Evolutionary conservation across 257 asterid species (phyloP).

Genomic region (Voacanga thouarsii): DNA sequence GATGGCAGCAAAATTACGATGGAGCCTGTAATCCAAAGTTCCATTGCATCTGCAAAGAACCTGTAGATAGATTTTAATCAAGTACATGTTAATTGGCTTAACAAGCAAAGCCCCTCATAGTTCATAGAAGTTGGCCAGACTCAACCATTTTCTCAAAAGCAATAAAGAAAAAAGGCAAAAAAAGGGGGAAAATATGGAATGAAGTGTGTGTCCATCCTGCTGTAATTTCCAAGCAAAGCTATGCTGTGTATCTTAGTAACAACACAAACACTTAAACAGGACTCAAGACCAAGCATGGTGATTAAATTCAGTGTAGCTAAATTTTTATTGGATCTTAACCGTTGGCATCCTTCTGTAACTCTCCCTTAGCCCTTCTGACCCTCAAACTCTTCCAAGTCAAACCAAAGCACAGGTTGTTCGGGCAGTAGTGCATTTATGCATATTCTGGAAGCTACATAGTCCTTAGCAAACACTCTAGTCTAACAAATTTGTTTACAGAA

Average conservation of each 20-base stretch:
- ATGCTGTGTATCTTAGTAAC: not conserved
- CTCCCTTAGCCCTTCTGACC: not conserved
- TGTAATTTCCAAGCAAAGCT: not conserved
- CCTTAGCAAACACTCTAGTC: not conserved
- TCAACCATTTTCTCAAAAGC: not conserved
- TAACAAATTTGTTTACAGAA: not conserved
- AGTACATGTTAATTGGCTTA: not conserved
- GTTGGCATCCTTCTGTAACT: not conserved
- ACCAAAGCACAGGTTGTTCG: not conserved
- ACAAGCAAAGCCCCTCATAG: not conserved
- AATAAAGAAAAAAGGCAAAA: not conserved
- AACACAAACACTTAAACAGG: not conserved
- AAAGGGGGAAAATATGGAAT: too few species aligned
- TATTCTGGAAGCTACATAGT: not conserved
- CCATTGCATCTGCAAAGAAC: slow-evolving; percentile 35
- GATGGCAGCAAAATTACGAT: slow-evolving; percentile 70
- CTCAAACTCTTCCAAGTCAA: not conserved
- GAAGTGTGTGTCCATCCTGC: not conserved
- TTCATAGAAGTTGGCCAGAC: not conserved
- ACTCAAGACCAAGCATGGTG: not conserved
- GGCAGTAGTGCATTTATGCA: not conserved
- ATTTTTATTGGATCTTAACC: not conserved
- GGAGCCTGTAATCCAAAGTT: slow-evolving; percentile 29
- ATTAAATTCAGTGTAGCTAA: too few species aligned
- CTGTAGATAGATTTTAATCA: slow-evolving; percentile 36